Percentiles rank a stretch among this genome's conserved stretches.
phyloP scores from a whole-genome alignment of 2,329 filamentous ascomycete species.

The Penicillium thymicola region DNA sequence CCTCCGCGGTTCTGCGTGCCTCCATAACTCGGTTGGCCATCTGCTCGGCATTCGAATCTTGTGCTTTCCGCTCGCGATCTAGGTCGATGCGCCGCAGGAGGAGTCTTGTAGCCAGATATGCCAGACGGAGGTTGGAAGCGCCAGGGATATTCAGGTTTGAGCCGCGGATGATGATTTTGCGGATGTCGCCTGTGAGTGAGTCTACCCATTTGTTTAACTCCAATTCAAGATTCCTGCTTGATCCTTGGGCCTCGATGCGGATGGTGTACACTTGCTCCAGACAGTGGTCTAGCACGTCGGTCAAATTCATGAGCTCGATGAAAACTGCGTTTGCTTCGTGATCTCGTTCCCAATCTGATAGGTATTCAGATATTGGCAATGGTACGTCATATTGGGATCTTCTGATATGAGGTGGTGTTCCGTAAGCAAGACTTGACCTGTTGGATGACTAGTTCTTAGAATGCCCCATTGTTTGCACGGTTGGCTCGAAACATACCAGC shows the following conservation, averaged over 20 bases:
- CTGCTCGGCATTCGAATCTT: conserved; percentile 20
- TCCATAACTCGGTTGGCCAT: conserved; percentile 33
- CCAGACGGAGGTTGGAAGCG: conserved; percentile 51
- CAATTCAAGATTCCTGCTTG: conserved; percentile 34
- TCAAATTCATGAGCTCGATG: conserved; percentile 46
- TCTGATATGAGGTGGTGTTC: conserved; percentile 51
- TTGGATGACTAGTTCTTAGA: background rate
- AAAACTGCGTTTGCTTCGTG: conserved; percentile 41
- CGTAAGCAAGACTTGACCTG: conserved; percentile 54
- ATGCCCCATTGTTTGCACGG: background rate
- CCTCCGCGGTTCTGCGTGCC: conserved; percentile 47
- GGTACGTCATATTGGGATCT: conserved; percentile 50
- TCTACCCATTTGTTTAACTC: conserved; percentile 48
- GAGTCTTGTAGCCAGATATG: conserved; percentile 50
- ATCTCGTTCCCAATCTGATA: conserved; percentile 25
- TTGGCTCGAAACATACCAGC: conserved; percentile 44
- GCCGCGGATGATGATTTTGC: conserved; percentile 45
- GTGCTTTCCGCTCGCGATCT: conserved; percentile 32
- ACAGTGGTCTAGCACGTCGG: conserved; percentile 42
- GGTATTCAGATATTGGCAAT: conserved; percentile 38
- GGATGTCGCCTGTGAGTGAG: conserved; percentile 37
- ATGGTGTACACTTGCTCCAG: conserved; percentile 36
- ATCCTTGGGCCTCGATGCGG: conserved; percentile 16
- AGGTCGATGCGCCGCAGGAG: conserved; percentile 49
- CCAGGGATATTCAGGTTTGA: conserved; percentile 43